phyloP scores from a whole-genome alignment of 2,329 filamentous ascomycete genomes.

The Ophiocordyceps sinensis region DNA sequence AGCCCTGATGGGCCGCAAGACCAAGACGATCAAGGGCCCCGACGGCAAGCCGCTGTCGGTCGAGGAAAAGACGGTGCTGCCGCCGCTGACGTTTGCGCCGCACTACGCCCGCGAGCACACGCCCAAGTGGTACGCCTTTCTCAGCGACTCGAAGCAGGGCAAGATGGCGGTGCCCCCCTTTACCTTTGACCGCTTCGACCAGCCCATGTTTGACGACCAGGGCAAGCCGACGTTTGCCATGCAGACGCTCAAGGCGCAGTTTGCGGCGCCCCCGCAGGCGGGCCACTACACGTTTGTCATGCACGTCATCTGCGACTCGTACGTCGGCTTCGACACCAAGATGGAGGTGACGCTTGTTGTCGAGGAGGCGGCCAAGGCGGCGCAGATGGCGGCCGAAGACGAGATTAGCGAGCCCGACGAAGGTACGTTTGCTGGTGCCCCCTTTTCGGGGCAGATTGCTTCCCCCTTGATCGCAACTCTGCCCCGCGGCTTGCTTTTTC shows the following conservation, averaged over 20 bases:
- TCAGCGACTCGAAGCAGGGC: constrained; percentile 84
- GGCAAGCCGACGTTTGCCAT: constrained; percentile 87
- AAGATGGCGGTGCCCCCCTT: constrained; percentile 96
- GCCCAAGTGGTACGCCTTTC: constrained; percentile 86
- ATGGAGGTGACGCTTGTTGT: constrained; percentile 81
- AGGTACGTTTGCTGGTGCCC: constrained; percentile 44
- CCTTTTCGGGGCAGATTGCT: neutral
- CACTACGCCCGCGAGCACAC: constrained; percentile 82
- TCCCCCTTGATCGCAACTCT: neutral
- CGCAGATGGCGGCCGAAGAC: constrained; percentile 67
- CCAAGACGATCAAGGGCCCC: constrained; percentile 48
- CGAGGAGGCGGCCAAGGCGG: constrained; percentile 77
- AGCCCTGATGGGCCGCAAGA: constrained; percentile 65
- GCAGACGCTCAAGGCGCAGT: constrained; percentile 94
- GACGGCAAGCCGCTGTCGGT: constrained; percentile 42
- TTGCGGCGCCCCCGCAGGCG: constrained; percentile 81
- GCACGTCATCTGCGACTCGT: constrained; percentile 88
- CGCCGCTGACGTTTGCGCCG: constrained; percentile 79
- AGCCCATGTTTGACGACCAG: constrained; percentile 65
- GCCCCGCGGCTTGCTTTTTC: neutral
- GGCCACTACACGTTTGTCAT: constrained; percentile 92
- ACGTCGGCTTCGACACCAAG: constrained; percentile 86
- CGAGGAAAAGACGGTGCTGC: constrained; percentile 52
- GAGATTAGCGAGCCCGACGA: constrained; percentile 98
- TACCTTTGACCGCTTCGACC: constrained; percentile 85